Evolutionary conservation across 345 rosid genomes (phyloP).

Genomic region (Brassica nigra): DNA sequence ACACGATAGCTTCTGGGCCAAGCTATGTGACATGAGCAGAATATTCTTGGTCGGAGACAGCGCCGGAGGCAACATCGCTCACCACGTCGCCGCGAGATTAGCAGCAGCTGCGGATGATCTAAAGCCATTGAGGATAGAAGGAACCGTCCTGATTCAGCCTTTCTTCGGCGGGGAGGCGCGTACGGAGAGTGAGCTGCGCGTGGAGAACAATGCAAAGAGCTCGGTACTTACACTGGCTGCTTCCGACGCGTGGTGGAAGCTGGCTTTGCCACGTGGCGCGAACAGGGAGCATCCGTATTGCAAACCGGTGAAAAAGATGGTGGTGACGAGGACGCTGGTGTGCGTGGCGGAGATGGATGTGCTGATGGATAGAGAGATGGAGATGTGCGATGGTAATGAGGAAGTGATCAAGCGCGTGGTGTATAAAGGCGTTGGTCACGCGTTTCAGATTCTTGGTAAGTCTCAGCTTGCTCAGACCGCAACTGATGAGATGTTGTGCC

Average conservation of each 20-base stretch:
- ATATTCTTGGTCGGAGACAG: slow-evolving; percentile 71
- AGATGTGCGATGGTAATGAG: slow-evolving; percentile 48
- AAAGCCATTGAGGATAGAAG: slow-evolving; percentile 47
- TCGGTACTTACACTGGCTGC: slow-evolving; percentile 57
- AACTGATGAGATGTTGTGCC: slow-evolving; percentile 59
- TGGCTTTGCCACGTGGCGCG: slow-evolving; percentile 62
- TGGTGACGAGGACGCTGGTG: slow-evolving; percentile 47
- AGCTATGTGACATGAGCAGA: slow-evolving; percentile 41
- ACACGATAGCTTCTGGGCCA: slow-evolving; percentile 40
- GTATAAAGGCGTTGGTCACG: slow-evolving; percentile 80
- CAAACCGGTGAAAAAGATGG: slow-evolving; percentile 43
- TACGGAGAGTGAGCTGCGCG: slow-evolving; percentile 54
- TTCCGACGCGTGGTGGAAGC: slow-evolving; percentile 75
- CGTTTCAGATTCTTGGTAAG: slow-evolving; percentile 70
- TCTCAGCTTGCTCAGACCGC: slow-evolving; percentile 54
- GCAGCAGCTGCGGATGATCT: background rate
- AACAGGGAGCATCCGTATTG: slow-evolving; percentile 82
- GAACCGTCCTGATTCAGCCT: slow-evolving; percentile 59
- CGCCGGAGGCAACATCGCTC: slow-evolving; percentile 71
- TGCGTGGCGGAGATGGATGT: slow-evolving; percentile 73
- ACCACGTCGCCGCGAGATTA: slow-evolving; percentile 46
- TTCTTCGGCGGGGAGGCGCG: slow-evolving; percentile 66
- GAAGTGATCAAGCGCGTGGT: slow-evolving; percentile 51
- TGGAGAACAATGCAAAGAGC: slow-evolving; percentile 42
- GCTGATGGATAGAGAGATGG: slow-evolving; percentile 65